Evolutionary conservation across 192 early-diverging fungal genomes (phyloP), one percentile per base, ranked within the genome.

Genomic region (Chytriomyces hyalinus): DNA sequence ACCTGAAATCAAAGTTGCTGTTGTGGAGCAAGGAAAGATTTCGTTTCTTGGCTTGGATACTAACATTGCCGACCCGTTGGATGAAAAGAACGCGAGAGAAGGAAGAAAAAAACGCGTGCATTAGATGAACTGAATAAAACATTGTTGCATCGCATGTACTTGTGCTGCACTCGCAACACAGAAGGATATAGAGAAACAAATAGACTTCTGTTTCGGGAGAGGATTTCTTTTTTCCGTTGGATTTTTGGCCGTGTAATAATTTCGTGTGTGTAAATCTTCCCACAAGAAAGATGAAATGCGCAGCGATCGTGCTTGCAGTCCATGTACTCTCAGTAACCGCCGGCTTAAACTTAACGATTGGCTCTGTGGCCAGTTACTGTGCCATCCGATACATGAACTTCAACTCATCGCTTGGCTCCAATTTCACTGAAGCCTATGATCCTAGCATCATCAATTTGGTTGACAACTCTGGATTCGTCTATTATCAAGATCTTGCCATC

Each of bases 341-440:
- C 3, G 36, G 36, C 63, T 4, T 65, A 13, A 68, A 68, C 48
- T 7, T 70, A 0, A 70, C 69, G 43, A 45, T 57, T 22, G 69
- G 69, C 13, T 53, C 36, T 24, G 22, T 70, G 5, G 26, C 22
- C 28, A 57, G 57, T 49, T 70, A 70, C 69, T 70, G 69, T 28
- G 5, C 47, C 24, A 22, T 70, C 3, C 69, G 49, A 36, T n/a
- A 70, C 28, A 15, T 70, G 10, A 6, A 24, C 22, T 70, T 70
- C 8, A 53, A 49, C 28, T 48, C 49, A 70, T 70, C 69, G 8
- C 49, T 70, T 15, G 69, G 49, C 20, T 11, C 69, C 3, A 70
- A 70, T 44, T 49, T 53, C 24, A 70, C 49, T n/a, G 8, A 22
- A 28, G 17, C 53, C 20, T 36, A 70, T 53, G 65, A 67, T 67